These are phyloP conservation scores for Lobosporangium transversale DNA, from an alignment of 192 early-diverging fungal species.

Conservation along the genomic window DNA sequence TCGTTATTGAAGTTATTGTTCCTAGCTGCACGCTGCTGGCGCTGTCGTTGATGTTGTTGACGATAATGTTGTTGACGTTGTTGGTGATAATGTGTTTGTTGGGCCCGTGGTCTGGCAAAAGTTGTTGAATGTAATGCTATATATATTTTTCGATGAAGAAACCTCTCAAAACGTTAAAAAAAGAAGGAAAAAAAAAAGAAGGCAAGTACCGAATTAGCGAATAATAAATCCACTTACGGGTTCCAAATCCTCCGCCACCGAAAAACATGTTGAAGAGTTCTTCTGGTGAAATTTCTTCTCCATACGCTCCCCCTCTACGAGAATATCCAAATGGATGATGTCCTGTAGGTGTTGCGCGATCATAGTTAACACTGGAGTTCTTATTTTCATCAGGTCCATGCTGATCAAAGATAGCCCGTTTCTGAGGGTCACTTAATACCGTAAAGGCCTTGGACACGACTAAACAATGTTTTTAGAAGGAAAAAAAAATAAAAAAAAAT, in stretches of 20 bases:
- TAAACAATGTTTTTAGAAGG: no score
- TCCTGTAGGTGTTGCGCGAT: slow-evolving; percentile 33
- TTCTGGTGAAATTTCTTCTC: slow-evolving; percentile 88
- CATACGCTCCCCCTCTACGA: slow-evolving; percentile 52
- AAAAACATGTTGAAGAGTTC: slow-evolving; percentile 98
- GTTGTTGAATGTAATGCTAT: slow-evolving; percentile 55
- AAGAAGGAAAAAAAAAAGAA: no score
- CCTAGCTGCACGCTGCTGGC: slow-evolving; percentile 45
- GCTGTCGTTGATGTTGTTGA: slow-evolving; percentile 55
- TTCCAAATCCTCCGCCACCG: slow-evolving; percentile 70
- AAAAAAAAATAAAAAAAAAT: no score
- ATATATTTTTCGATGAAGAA: no score
- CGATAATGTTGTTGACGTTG: slow-evolving; percentile 36
- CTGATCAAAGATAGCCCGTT: slow-evolving; percentile 86
- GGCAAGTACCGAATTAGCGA: no score
- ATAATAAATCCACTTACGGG: slow-evolving; percentile 35
- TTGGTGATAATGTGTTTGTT: slow-evolving; percentile 44
- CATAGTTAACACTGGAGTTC: slow-evolving; percentile 48
- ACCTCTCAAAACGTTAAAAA: no score
- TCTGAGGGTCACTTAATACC: slow-evolving; percentile 86
- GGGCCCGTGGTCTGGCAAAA: slow-evolving; percentile 54
- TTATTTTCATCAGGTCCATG: slow-evolving; percentile 80
- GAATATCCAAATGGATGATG: slow-evolving; percentile 28
- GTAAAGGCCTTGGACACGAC: slow-evolving; percentile 93
- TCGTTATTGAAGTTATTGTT: slow-evolving; percentile 11